Evolutionary conservation across 371 early-diverging fungal genomes (phyloP), one percentile per base, ranked within the genome.

Genomic region (Sporodiniella umbellata): DNA sequence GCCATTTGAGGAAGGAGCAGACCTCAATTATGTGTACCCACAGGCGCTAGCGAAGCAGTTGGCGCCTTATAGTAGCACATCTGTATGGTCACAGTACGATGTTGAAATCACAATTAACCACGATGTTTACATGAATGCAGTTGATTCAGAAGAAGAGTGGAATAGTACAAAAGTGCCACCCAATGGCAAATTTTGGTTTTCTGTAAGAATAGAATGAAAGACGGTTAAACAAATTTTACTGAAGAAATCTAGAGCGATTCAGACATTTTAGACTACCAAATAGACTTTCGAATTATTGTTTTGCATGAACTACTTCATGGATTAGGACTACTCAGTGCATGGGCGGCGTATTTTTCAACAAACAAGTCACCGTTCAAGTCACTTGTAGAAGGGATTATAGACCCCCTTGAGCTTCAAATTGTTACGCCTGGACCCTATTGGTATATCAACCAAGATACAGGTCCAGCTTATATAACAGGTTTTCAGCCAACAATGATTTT

Each of bases 401-500:
- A 70, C 18, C 53, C 63, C 7, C 28, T 58, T 6, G 55, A 62
- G 8, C 59, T 77, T 15, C 62, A 68, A 21, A 26, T 68, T 1
- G 67, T 67, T 0, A 77, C 77, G 14, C 71, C 70, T 0, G 57
- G 68, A 0, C 64, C 65, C 1, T 64, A 62, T 39, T 70, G 72
- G 65, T 63, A 47, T 24, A 57, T 70, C 31, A 56, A 64, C 22
- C 53, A 62, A 21, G 62, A 66, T 24, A 63, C 63, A 1, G 77
- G 77, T 1, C 67, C 73, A 1, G 51, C 62, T 1, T 77, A 62
- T 51, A 50, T 77, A 39, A 72, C 67, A 3, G 73, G 77, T 2
- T 77, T 77, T 28, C 67, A 67, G 26, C 73, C 71, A 1, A 70
- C 67, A 22, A 72, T 73, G 69, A 72, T 77, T 1, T 77, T 77